Evolutionary conservation across 2,329 filamentous ascomycete species (phyloP).

Genomic region (Aspergillus sp.): DNA sequence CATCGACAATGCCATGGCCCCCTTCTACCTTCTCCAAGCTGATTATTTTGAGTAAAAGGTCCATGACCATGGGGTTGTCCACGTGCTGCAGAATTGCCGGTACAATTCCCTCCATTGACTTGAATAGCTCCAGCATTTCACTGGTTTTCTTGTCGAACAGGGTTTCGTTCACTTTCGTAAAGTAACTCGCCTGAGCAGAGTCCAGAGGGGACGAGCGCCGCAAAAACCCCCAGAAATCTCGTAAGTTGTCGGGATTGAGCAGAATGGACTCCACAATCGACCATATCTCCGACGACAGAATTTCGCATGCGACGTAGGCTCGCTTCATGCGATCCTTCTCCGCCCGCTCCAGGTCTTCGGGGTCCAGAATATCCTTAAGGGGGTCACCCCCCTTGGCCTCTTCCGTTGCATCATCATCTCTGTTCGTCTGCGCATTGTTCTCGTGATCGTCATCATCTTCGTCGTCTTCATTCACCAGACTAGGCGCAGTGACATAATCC

Average conservation of each 20-base stretch:
- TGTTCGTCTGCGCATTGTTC: conserved; percentile 29
- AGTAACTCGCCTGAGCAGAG: conserved; percentile 92
- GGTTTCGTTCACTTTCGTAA: conserved; percentile 98
- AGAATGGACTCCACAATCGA: conserved; percentile 92
- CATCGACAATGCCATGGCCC: conserved; percentile 90
- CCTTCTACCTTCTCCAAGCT: conserved; percentile 90
- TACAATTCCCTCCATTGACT: conserved; percentile 77
- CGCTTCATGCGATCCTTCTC: conserved; percentile 94
- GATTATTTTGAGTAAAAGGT: conserved; percentile 93
- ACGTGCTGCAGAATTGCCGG: conserved; percentile 87
- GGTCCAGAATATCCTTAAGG: conserved; percentile 37
- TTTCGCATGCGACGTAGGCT: conserved; percentile 88
- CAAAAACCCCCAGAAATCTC: conserved; percentile 88
- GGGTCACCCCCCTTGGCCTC: conserved; percentile 43
- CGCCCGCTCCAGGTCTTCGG: conserved; percentile 65
- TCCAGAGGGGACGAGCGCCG: conserved; percentile 82
- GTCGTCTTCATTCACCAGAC: conserved; percentile 54
- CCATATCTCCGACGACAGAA: conserved; percentile 94
- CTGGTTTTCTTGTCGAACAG: conserved; percentile 96
- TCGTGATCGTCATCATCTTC: conserved; percentile 54
- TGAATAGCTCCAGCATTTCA: conserved; percentile 91
- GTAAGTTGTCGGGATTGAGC: conserved; percentile 75
- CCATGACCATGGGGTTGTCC: conserved; percentile 98
- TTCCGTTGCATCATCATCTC: conserved; percentile 28
- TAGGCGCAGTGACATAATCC: conserved; percentile 85